phyloP scores from a whole-genome alignment of 192 early-diverging fungal genomes.

The Pilobolus umbonatus region DNA sequence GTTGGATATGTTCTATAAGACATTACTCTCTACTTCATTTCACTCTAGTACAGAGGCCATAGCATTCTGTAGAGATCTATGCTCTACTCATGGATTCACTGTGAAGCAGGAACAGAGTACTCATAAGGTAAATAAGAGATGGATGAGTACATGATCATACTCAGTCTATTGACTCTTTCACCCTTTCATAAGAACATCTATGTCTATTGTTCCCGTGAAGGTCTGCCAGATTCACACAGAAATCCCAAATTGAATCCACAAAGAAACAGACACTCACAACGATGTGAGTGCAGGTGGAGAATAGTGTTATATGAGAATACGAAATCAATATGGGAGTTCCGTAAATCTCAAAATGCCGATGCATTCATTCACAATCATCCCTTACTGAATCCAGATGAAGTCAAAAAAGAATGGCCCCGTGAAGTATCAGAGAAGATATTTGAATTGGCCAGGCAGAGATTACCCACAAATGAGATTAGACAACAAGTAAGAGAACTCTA shows the following conservation, averaged over 20 bases:
- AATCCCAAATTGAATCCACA: conserved; percentile 46
- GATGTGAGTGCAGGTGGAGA: conserved; percentile 58
- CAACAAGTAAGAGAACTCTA: conserved; percentile 42
- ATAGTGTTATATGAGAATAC: conserved; percentile 52
- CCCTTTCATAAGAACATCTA: conserved; percentile 65
- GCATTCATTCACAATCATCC: conserved; percentile 53
- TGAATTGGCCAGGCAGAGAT: conserved; percentile 42
- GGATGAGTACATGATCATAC: neutral
- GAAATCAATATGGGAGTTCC: conserved; percentile 46
- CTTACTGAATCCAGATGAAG: conserved; percentile 45
- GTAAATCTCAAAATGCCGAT: conserved; percentile 52
- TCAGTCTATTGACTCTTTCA: neutral
- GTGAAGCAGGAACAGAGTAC: conserved; percentile 58
- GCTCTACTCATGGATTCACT: conserved; percentile 47
- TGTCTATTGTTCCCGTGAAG: conserved; percentile 56
- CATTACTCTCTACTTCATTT: conserved; percentile 13
- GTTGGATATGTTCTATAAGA: conserved; percentile 16
- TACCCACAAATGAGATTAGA: conserved; percentile 41
- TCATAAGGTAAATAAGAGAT: conserved; percentile 38
- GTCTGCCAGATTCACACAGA: conserved; percentile 48
- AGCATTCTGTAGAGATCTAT: conserved; percentile 41
- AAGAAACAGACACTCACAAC: conserved; percentile 48
- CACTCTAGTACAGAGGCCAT: conserved; percentile 34
- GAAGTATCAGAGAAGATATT: conserved; percentile 47
- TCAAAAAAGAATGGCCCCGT: conserved; percentile 48